A percentile compares a stretch with the other conserved stretches of the same genome.
These are phyloP conservation scores for Syzygium oleosum DNA, from an alignment of 345 rosid genomes.

Conservation along the genomic window DNA sequence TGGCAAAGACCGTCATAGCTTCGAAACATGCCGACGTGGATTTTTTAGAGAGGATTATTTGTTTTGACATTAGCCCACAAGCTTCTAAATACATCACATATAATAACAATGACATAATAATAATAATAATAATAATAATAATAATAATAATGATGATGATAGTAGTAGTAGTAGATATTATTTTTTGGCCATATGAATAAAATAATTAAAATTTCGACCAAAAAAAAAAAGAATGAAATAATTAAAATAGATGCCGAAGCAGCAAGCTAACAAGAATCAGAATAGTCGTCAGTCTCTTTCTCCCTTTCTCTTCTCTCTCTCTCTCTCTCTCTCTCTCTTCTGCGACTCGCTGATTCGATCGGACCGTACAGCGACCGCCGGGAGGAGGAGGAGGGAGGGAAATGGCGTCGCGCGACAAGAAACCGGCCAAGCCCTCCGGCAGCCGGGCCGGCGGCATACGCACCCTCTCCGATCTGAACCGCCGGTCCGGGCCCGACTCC, in stretches of 20 bases:
- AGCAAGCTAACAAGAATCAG: neutral
- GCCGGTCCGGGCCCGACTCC: conserved; percentile 62
- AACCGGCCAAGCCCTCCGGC: conserved; percentile 55
- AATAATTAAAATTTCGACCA: neutral
- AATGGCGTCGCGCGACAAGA: conserved; percentile 77
- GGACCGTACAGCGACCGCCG: neutral
- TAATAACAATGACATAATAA: too few species aligned
- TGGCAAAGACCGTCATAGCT: neutral
- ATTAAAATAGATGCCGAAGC: neutral
- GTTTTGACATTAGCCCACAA: neutral
- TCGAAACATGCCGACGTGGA: neutral
- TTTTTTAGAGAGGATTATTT: neutral
- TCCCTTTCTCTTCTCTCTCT: neutral
- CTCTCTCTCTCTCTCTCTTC: neutral
- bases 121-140: too few species aligned
- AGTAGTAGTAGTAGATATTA: neutral
- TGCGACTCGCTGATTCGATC: neutral
- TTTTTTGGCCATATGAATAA: neutral
- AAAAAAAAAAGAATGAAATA: too few species aligned
- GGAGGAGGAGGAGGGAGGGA: neutral
- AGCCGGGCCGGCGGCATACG: conserved; percentile 63
- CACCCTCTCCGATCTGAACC: conserved; percentile 83
- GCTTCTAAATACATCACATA: neutral
- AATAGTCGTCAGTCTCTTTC: neutral
- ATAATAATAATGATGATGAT: neutral